phyloP scores from a whole-genome alignment of 805 yeast species.

The Myxozyma neglecta region DNA sequence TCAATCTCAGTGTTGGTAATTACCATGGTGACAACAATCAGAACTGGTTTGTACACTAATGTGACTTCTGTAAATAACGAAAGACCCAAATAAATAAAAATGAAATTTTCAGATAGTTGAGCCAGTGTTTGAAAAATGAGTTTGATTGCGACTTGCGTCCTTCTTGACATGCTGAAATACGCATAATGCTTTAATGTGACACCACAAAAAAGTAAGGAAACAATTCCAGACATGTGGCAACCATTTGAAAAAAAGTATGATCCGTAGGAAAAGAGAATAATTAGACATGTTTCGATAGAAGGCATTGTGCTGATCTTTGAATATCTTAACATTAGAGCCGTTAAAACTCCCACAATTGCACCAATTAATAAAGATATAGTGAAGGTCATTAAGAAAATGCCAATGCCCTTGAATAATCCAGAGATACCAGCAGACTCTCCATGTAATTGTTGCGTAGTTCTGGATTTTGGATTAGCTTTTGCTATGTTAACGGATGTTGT shows the following conservation, averaged over 20 bases:
- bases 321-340: conserved; percentile 87
- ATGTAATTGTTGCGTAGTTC: conserved; percentile 91
- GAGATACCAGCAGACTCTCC: conserved; percentile 75
- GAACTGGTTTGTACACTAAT: conserved; percentile 86
- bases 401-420: conserved; percentile 89
- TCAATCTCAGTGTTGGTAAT: not conserved
- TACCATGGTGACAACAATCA: conserved; percentile 84
- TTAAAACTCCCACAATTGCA: conserved; percentile 77
- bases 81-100: conserved; percentile 90
- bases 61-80: conserved; percentile 96
- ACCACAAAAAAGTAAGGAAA: conserved; percentile 87
- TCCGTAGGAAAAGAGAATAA: conserved; percentile 86
- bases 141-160: conserved; percentile 95
- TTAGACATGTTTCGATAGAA: conserved; percentile 94
- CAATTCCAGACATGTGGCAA: conserved; percentile 92
- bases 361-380: conserved; percentile 90
- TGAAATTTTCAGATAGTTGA: conserved; percentile 92
- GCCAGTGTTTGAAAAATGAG: conserved; percentile 93
- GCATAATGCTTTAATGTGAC: conserved; percentile 96
- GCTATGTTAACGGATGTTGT: not conserved
- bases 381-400: conserved; percentile 88
- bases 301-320: conserved; percentile 92
- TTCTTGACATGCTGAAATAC: conserved; percentile 92
- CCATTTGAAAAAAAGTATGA: conserved; percentile 98
- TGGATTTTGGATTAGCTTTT: not conserved